Conservation (phyloP, 2,329 filamentous ascomycete species). For the Claviceps spartinae region DNA sequence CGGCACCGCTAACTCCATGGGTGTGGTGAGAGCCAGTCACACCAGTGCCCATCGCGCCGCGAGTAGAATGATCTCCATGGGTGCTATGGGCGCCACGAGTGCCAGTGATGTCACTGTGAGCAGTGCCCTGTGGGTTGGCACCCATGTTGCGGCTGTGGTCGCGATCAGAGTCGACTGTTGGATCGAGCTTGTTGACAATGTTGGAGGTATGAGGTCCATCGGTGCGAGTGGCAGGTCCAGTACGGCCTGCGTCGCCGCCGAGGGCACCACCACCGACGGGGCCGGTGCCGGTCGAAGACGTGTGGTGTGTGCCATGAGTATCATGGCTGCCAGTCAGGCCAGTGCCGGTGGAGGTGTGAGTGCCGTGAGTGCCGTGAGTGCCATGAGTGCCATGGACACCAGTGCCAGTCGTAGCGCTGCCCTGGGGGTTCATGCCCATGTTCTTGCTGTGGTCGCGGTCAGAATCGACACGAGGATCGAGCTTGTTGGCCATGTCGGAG, state of each 20-base stretch:
- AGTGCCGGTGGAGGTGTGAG: constrained; percentile 1
- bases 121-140: constrained; percentile 17
- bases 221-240: constrained; percentile 16
- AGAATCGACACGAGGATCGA: constrained; percentile 40
- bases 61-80: constrained; percentile 12
- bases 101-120: background rate
- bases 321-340: constrained; percentile 6
- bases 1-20: no score
- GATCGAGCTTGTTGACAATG: constrained; percentile 37
- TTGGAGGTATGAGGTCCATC: constrained; percentile 34
- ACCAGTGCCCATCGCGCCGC: background rate
- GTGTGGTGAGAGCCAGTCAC: no score
- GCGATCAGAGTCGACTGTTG: constrained; percentile 40
- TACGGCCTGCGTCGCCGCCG: constrained; percentile 10
- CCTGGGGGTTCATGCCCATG: constrained; percentile 19
- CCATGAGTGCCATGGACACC: background rate
- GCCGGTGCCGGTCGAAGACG: constrained; percentile 1
- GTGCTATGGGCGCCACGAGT: background rate
- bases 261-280: constrained; percentile 13
- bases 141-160: constrained; percentile 24
- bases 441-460: constrained; percentile 30
- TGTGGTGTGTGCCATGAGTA: background rate
- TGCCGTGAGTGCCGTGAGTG: background rate
- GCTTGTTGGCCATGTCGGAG: constrained; percentile 35
- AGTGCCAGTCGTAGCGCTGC: constrained; percentile 6